Evolutionary conservation across 2,329 filamentous ascomycete genomes (phyloP), one percentile per base, ranked within the genome.

Genomic region (Cladosporium sp.): DNA sequence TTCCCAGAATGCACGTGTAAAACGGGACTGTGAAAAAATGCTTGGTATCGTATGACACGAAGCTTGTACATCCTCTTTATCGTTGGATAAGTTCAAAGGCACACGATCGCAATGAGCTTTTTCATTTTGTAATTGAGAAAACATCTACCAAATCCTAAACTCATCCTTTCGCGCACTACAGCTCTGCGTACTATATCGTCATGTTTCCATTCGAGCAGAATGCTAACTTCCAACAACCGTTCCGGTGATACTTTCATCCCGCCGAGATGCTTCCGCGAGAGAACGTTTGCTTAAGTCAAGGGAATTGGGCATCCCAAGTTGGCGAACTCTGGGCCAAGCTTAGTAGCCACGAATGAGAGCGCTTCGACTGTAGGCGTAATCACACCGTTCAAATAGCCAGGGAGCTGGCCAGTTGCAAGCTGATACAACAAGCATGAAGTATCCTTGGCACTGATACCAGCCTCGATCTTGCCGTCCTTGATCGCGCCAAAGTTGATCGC

Each of bases 361-460:
- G 74, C 73, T 32, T 77, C 70, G 21, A 80, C 71, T 25, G 75
- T 77, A 7, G 78, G 77, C 1, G 76, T 76, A 21, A 80, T 61
- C 5, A 80, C 46, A 14, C 75, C 70, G 65, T 79, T 79, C 32
- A 79, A 65, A 30, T 68, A 75, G 2, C 71, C 73, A 3, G 81
- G 81, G 1, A 83, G 71, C 11, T 66, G 67, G 32, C 76, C 71
- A 1, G 78, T 79, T 1, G 71, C 74, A 3, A 82, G 69, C 69
- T 81, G 79, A 67, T 82, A 83, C n/a, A 82, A 65, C 68, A 82
- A 68, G 66, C 81, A 83, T 10, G 73, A 34, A 1, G 77, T 67
- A 32, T 76, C 74, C 3, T 64, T 65, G 1, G 73, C 64, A 8
- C 68, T 73, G 11, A 75, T 69, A 34, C 63, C 66, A 28, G 70